Percentiles rank a stretch among this genome's conserved stretches.
Evolutionary conservation across 2,329 filamentous ascomycete species (phyloP).

Genomic region (Ophiostoma sp.): DNA sequence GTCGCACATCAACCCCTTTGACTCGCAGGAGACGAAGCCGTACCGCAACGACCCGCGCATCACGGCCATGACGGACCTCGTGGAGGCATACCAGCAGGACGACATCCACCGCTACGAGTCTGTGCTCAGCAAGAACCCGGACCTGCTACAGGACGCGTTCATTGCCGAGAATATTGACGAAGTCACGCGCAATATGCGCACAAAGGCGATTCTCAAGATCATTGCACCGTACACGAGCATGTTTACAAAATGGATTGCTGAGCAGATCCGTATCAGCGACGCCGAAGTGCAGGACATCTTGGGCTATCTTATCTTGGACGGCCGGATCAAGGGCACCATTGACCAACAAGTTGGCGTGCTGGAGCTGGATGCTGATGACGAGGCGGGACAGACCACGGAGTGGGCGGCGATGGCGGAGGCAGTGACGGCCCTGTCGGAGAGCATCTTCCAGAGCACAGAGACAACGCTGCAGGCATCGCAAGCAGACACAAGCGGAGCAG

Average conservation of each 20-base stretch:
- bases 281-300: slow-evolving; percentile 90
- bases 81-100: slow-evolving; percentile 92
- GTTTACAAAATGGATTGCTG: slow-evolving; percentile 79
- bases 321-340: slow-evolving; percentile 79
- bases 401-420: slow-evolving; percentile 61
- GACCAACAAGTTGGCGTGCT: slow-evolving; percentile 83
- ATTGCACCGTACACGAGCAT: slow-evolving; percentile 94
- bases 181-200: slow-evolving; percentile 96
- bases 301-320: slow-evolving; percentile 88
- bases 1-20: slow-evolving; percentile 96
- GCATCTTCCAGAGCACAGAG: slow-evolving; percentile 72
- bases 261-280: slow-evolving; percentile 77
- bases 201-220: slow-evolving; percentile 86
- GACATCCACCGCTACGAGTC: slow-evolving; percentile 89
- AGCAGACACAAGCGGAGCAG: not conserved
- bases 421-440: slow-evolving; percentile 62
- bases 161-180: slow-evolving; percentile 99
- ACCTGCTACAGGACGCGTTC: slow-evolving; percentile 85
- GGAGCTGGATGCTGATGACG: slow-evolving; percentile 65
- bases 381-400: slow-evolving; percentile 63
- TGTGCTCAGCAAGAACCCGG: slow-evolving; percentile 79
- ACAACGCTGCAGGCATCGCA: slow-evolving; percentile 45
- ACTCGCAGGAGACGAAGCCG: slow-evolving; percentile 97
- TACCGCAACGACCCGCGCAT: slow-evolving; percentile 95
- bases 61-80: slow-evolving; percentile 92